Conservation (phyloP, 768 basidiomycete species). For the Macrocybe gigantea region DNA sequence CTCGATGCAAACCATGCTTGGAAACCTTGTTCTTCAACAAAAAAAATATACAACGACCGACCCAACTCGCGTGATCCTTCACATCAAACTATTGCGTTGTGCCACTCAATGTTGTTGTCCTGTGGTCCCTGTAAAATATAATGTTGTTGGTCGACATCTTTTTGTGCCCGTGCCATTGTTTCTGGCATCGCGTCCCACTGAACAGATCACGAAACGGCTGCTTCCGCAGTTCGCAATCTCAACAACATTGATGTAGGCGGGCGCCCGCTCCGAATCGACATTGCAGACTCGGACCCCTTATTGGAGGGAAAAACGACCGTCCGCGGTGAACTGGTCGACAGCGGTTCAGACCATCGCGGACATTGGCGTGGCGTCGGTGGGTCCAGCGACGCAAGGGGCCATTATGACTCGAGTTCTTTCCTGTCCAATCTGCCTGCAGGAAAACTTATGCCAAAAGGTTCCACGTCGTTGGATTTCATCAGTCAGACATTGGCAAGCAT, state of each 20-base stretch:
- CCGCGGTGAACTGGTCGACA: slow-evolving; percentile 74
- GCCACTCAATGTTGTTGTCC: too few relatives aligned
- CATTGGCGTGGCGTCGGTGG: slow-evolving; percentile 49
- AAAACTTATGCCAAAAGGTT: slow-evolving; percentile 64
- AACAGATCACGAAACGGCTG: slow-evolving; percentile 91
- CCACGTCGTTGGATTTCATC: slow-evolving; percentile 74
- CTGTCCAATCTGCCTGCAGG: slow-evolving; percentile 71
- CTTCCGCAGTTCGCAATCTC: slow-evolving; percentile 92
- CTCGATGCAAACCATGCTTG: too few relatives aligned
- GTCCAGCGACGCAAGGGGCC: slow-evolving; percentile 25
- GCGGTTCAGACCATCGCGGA: slow-evolving; percentile 50
- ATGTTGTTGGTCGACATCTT: too few relatives aligned
- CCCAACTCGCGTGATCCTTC: too few relatives aligned
- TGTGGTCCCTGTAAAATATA: too few relatives aligned
- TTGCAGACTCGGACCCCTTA: slow-evolving; percentile 90
- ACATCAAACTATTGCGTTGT: too few relatives aligned
- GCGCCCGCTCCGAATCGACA: slow-evolving; percentile 87
- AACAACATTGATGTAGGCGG: slow-evolving; percentile 92
- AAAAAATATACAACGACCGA: too few relatives aligned
- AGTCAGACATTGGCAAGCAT: slow-evolving; percentile 81
- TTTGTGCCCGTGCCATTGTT: too few relatives aligned
- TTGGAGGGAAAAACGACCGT: slow-evolving; percentile 88
- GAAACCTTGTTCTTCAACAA: too few relatives aligned
- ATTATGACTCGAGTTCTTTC: slow-evolving; percentile 43
- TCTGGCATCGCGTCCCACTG: slow-evolving; percentile 2